Conservation (phyloP, 768 basidiomycete genomes). For the Psilocybe tampanensis region DNA sequence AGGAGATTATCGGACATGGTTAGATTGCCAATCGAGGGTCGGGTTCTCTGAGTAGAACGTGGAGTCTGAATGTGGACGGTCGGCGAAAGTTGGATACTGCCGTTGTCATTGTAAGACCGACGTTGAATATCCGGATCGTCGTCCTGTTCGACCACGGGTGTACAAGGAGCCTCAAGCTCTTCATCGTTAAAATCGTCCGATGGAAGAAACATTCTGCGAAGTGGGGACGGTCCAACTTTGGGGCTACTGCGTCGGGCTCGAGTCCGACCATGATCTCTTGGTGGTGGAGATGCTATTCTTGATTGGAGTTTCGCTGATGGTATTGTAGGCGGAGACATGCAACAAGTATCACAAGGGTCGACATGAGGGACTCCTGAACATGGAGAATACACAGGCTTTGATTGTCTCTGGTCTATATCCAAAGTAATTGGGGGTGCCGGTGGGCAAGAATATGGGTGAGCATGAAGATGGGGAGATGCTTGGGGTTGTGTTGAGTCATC, state of each 20-base stretch:
- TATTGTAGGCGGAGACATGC: not conserved
- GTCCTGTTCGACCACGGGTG: not conserved
- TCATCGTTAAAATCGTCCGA: not conserved
- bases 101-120: not conserved
- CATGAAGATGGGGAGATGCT: not conserved
- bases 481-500: not conserved
- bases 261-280: not conserved
- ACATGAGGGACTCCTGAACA: not conserved
- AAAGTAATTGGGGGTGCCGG: not conserved
- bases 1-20: conserved; percentile 32
- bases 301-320: not conserved
- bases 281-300: not conserved
- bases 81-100: not conserved
- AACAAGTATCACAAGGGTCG: not conserved
- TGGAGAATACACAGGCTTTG: not conserved
- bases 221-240: conserved; percentile 45
- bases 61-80: not conserved
- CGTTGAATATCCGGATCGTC: not conserved
- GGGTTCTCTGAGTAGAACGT: not conserved
- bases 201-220: conserved; percentile 43
- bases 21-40: not conserved
- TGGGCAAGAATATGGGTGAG: not conserved
- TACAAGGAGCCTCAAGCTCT: not conserved
- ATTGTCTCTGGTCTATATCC: not conserved
- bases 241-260: conserved; percentile 30